Evolutionary conservation across 2,329 filamentous ascomycete species (phyloP).

Genomic region (Talaromyces marneffei): DNA sequence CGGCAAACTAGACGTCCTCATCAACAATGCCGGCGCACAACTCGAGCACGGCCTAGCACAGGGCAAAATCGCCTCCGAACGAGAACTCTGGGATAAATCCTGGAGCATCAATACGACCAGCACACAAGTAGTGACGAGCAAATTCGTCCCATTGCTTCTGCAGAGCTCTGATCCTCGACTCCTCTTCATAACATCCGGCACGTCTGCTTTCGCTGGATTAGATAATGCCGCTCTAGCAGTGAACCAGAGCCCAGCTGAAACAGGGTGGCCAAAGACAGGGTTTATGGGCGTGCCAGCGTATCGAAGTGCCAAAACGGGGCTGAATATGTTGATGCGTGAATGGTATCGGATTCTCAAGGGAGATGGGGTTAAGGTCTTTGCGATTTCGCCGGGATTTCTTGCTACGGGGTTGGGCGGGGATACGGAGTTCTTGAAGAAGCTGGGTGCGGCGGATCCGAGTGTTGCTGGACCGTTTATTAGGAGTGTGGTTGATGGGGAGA

Average conservation of each 20-base stretch:
- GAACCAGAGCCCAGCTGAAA: neutral
- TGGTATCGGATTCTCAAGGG: conserved; percentile 39
- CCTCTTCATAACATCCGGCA: conserved; percentile 44
- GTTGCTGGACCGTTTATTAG: conserved; percentile 31
- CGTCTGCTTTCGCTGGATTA: conserved; percentile 30
- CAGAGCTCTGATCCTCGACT: conserved; percentile 43
- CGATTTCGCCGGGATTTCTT: conserved; percentile 46
- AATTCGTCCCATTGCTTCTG: conserved; percentile 50
- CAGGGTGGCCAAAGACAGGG: conserved; percentile 40
- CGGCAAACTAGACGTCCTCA: conserved; percentile 47
- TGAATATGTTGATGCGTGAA: conserved; percentile 49
- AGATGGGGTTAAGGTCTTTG: conserved; percentile 49
- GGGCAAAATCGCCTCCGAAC: conserved; percentile 16
- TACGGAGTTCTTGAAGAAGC: conserved; percentile 20
- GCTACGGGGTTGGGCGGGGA: conserved; percentile 43
- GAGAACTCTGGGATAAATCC: conserved; percentile 42
- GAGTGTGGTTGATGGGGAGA: conserved; percentile 37
- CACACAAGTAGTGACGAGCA: conserved; percentile 40
- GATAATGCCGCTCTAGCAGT: neutral
- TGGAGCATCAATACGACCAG: conserved; percentile 50
- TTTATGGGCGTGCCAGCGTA: conserved; percentile 27
- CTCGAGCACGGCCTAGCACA: neutral
- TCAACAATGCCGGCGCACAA: conserved; percentile 52
- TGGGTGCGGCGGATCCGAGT: conserved; percentile 24
- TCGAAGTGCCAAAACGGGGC: conserved; percentile 38